A percentile compares a stretch with the other conserved stretches of the same genome.
These are phyloP conservation scores for Fusarium paranaense DNA, from an alignment of 2,329 filamentous ascomycete species.

Conservation along the genomic window DNA sequence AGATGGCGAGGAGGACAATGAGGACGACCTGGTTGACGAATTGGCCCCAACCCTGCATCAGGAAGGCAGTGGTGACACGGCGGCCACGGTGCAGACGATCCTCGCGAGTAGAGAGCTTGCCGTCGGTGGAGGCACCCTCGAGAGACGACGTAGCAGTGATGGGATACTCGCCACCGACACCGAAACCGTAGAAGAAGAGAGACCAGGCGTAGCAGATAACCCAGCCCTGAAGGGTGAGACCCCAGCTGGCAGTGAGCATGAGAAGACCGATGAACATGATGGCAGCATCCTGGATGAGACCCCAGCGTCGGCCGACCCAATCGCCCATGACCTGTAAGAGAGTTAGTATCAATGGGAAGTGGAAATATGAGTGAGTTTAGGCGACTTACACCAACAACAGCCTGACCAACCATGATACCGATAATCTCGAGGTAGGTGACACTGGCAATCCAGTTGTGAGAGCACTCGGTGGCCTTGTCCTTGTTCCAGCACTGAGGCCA, in stretches of 20 bases:
- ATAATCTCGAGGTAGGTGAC: conserved; percentile 93
- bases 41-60: conserved; percentile 99
- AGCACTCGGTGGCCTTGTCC: conserved; percentile 66
- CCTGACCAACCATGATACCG: conserved; percentile 95
- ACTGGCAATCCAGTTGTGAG: conserved; percentile 82
- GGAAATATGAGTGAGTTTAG: background rate
- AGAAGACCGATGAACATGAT: conserved; percentile 96
- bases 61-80: conserved; percentile 93
- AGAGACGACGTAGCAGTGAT: conserved; percentile 97
- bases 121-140: conserved; percentile 88
- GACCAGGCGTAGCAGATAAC: conserved; percentile 97
- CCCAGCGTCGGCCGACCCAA: conserved; percentile 91
- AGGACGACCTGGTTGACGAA: conserved; percentile 92
- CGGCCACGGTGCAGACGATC: conserved; percentile 95
- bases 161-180: conserved; percentile 89
- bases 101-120: conserved; percentile 88
- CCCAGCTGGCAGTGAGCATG: conserved; percentile 94
- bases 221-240: conserved; percentile 88
- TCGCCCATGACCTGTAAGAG: conserved; percentile 65
- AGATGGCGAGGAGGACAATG: conserved; percentile 87
- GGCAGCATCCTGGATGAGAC: conserved; percentile 90
- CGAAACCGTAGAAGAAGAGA: conserved; percentile 79
- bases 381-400: conserved; percentile 79
- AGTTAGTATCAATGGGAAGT: conserved; percentile 26
- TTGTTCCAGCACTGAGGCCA: conserved; percentile 84